Evolutionary conservation across 2,329 filamentous ascomycete genomes (phyloP), one percentile per base, ranked within the genome.

Genomic region (Fusarium compactum): DNA sequence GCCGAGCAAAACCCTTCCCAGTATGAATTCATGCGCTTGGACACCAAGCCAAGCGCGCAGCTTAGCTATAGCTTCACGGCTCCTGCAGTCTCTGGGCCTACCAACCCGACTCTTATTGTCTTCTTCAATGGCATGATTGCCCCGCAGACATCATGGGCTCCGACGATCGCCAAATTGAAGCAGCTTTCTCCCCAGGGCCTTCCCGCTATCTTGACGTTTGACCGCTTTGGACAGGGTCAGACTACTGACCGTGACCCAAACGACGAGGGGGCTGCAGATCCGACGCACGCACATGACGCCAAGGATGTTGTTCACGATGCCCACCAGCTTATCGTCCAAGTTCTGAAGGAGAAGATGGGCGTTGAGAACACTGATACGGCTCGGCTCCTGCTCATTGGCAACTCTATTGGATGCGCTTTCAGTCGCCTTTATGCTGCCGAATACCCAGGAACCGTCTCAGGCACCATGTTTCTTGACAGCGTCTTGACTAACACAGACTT

Each of bases 401-500:
- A 76, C 22, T 76, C 74, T 0, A 70, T 76, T 3, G 74, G 74
- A 8, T 73, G 72, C 15, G 67, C 32, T 5, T 76, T 89, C 18
- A 82, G 82, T 2, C 82, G 87, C 1, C 80, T 89, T 11, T 88
- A 85, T 71, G 82, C 85, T 2, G 78, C 83, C 53, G 74, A 76
- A 2, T 82, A 86, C 54, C 82, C 85, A 0, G 79, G 81, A 4
- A 80, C 78, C 0, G 82, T 87, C 0, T 78, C 80, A 0, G 86
- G 79, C 0, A 76, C 85, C 5, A 34, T 89, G 2, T 81, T 89
- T 11, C 83, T 90, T 2, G 87, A 90, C 73, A 87, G 84, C 38
- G 85, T 87, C 67, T 84, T 90, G 74, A 85, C 87, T 18, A 87
- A 89, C 72, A 83, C 83, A 0, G 85, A 89, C 69, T 85, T 86